phyloP scores from a whole-genome alignment of 2,329 filamentous ascomycete species.

The Leptographium wingfieldii region DNA sequence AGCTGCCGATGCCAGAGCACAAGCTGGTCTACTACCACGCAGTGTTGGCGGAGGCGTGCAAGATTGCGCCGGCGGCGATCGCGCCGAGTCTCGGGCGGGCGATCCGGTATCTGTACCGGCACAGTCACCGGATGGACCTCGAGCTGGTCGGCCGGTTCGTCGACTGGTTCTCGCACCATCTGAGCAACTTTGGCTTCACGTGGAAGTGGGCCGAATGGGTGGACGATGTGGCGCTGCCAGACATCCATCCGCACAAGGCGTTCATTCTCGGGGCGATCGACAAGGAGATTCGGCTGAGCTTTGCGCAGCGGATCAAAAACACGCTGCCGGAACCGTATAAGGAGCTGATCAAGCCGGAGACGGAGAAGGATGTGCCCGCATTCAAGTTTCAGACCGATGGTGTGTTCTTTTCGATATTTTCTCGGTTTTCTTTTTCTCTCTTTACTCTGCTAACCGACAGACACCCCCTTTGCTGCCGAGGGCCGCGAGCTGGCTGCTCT shows the following conservation, averaged over 20 bases:
- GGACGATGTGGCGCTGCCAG: constrained; percentile 66
- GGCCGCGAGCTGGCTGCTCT: constrained; percentile 71
- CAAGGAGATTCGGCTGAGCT: constrained; percentile 93
- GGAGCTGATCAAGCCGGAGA: constrained; percentile 69
- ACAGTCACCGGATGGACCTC: constrained; percentile 69
- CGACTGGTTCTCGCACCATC: constrained; percentile 95
- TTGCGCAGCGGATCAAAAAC: constrained; percentile 89
- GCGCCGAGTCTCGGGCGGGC: constrained; percentile 86
- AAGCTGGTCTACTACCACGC: constrained; percentile 96
- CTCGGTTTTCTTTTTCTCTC: constrained; percentile 5
- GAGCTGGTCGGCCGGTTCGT: constrained; percentile 80
- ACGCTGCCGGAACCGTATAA: constrained; percentile 80
- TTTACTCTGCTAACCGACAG: constrained; percentile 1
- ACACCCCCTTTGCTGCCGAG: constrained; percentile 66
- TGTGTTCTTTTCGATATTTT: background rate
- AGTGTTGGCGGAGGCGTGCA: constrained; percentile 88
- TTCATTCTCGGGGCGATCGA: constrained; percentile 86
- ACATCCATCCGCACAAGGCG: constrained; percentile 77
- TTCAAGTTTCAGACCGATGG: constrained; percentile 58
- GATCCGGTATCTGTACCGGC: constrained; percentile 82
- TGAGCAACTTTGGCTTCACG: constrained; percentile 98
- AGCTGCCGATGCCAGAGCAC: constrained; percentile 75
- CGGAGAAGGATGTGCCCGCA: constrained; percentile 90
- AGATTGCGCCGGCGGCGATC: constrained; percentile 90
- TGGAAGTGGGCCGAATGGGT: constrained; percentile 99